Evolutionary conservation across 2,329 filamentous ascomycete genomes (phyloP), one percentile per base, ranked within the genome.

Genomic region (Dryadomyces sulphureus): DNA sequence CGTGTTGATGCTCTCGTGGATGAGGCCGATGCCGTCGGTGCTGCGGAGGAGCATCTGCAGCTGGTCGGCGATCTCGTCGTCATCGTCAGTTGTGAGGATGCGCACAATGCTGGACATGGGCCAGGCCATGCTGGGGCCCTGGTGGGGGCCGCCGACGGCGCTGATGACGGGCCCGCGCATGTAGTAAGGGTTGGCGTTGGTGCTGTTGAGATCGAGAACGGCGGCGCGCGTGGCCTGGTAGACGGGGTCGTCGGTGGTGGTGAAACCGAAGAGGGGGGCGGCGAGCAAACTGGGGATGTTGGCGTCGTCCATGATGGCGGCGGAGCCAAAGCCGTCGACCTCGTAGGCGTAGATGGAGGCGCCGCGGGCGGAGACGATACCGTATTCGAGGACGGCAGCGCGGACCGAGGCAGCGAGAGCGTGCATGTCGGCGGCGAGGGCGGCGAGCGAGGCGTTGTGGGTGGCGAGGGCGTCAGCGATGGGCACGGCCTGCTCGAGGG

Each of bases 41-140:
- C 79, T 77, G 53, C 79, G 75, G 49, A 94, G 75, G 12, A 80
- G 64, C 50, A 77, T 63, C 40, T 54, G 68, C 44, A 94, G 64
- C n/a, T 75, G 72, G n/a, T 64, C 61, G 35, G 64, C 63, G 48
- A 94, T 93, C 66, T 93, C 87, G 0, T 68, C 68, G 44, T 90
- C 84, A 47, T 85, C 72, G 40, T 86, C 73, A 34, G 74, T 79
- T 1, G 87, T 94, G 71, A 90, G 74, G 30, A 84, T 81, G 58
- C 84, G 79, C 48, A 89, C 77, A 41, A 94, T 77, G 53, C 85
- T 70, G 40, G 78, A 84, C 85, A 94, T 93, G 1, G 88, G 87
- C 88, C 88, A 94, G 16, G 84, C 86, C 57, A 81, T 79, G 48
- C 79, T 73, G 2, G 87, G 72, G 0, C 71, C 69, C 8, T 67